Evolutionary conservation across 2,329 filamentous ascomycete species (phyloP).

Genomic region (Plenodomus tracheiphilus): DNA sequence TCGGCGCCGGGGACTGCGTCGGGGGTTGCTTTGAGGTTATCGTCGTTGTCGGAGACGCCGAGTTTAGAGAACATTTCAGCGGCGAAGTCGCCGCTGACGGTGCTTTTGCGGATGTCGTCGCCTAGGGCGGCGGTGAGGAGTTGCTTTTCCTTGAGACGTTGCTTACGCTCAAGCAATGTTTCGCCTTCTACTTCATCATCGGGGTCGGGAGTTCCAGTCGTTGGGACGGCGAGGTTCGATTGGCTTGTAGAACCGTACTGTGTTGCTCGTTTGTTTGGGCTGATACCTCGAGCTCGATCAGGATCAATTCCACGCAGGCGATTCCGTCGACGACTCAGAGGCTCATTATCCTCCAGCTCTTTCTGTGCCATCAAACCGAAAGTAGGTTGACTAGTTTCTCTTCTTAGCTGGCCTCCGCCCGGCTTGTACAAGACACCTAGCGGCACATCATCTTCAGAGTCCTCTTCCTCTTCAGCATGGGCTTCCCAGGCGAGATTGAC

Average conservation of each 20-base stretch:
- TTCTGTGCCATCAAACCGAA: constrained; percentile 78
- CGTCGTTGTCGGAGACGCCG: constrained; percentile 27
- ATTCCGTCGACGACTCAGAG: constrained; percentile 75
- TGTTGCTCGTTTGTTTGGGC: constrained; percentile 24
- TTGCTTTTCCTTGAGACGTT: constrained; percentile 64
- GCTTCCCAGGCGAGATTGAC: constrained; percentile 93
- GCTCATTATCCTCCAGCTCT: constrained; percentile 90
- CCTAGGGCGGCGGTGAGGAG: constrained; percentile 50
- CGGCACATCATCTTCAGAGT: constrained; percentile 78
- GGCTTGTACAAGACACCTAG: constrained; percentile 73
- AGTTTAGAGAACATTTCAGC: constrained; percentile 64
- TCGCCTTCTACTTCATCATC: constrained; percentile 56
- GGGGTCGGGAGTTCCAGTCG: constrained; percentile 30
- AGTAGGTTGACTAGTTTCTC: constrained; percentile 60
- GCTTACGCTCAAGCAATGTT: constrained; percentile 68
- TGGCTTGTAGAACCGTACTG: constrained; percentile 27
- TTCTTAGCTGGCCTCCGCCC: constrained; percentile 47
- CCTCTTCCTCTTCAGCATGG: constrained; percentile 49
- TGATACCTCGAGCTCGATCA: constrained; percentile 38
- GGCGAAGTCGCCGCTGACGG: constrained; percentile 69
- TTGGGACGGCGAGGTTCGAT: constrained; percentile 29
- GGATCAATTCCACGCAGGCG: constrained; percentile 66
- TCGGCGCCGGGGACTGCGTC: constrained; percentile 48
- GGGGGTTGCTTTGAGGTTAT: constrained; percentile 30
- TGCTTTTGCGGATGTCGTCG: constrained; percentile 48